A percentile compares a stretch with the other conserved stretches of the same genome.
These are phyloP conservation scores for Acrocalymma vagum DNA, from an alignment of 2,329 filamentous ascomycete genomes.

Conservation along the genomic window DNA sequence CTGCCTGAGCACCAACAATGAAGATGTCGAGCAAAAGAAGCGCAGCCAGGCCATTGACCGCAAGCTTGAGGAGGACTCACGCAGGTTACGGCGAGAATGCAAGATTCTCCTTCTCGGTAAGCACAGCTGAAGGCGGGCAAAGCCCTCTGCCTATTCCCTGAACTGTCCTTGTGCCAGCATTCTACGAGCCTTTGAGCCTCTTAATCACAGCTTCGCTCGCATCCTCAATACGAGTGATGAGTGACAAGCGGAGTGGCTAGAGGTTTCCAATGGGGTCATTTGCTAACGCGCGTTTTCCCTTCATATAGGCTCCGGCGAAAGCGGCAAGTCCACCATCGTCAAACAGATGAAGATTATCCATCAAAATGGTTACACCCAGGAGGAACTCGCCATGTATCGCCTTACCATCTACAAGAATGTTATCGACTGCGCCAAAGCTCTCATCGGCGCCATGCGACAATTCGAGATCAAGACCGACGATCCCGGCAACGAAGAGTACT, in stretches of 20 bases:
- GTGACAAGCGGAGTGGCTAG: too few relatives aligned
- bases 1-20: constrained; percentile 89
- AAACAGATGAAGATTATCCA: constrained; percentile 99
- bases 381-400: constrained; percentile 92
- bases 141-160: too few relatives aligned
- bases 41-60: constrained; percentile 95
- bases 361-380: constrained; percentile 93
- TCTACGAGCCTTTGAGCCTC: background rate
- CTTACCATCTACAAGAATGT: constrained; percentile 98
- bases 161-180: constrained; percentile 3
- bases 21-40: constrained; percentile 93
- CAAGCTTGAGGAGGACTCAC: constrained; percentile 92
- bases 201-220: constrained; percentile 5
- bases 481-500: constrained; percentile 75
- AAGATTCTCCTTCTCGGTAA: constrained; percentile 95
- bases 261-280: too few relatives aligned
- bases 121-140: too few relatives aligned
- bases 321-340: constrained; percentile 98
- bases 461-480: constrained; percentile 84
- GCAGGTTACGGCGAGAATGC: constrained; percentile 93
- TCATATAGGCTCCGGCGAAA: constrained; percentile 89
- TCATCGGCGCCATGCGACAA: constrained; percentile 90
- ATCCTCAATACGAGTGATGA: too few relatives aligned
- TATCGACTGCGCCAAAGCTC: constrained; percentile 92
- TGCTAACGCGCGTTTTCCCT: constrained; percentile 45